phyloP scores from a whole-genome alignment of 352 stramenopile genomes.

The Phytophthora sojae region DNA sequence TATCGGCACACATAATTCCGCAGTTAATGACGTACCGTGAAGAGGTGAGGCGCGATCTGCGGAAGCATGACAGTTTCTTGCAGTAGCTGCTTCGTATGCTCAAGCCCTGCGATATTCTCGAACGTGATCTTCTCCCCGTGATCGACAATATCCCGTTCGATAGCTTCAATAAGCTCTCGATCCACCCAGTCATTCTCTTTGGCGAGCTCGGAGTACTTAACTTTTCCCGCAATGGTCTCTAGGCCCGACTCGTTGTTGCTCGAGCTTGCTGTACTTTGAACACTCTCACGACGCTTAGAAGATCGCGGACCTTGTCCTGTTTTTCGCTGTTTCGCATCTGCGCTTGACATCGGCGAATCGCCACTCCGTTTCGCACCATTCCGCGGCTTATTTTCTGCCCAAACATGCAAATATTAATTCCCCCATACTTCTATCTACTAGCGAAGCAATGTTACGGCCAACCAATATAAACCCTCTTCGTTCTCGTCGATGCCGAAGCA shows the following conservation, averaged over 20 bases:
- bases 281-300: constrained; percentile 34
- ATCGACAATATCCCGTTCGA: constrained; percentile 90
- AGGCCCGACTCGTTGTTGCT: constrained; percentile 26
- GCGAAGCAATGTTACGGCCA: not conserved
- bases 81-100: constrained; percentile 85
- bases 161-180: constrained; percentile 86
- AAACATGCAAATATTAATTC: not conserved
- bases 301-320: constrained; percentile 15
- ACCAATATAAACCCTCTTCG: constrained; percentile 13
- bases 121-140: constrained; percentile 75
- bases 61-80: constrained; percentile 89
- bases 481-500: constrained; percentile 1
- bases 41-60: constrained; percentile 86
- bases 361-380: constrained; percentile 32
- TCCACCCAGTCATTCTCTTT: constrained; percentile 79
- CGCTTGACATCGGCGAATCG: constrained; percentile 1
- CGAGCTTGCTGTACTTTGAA: constrained; percentile 42
- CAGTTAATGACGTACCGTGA: constrained; percentile 49
- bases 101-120: constrained; percentile 76
- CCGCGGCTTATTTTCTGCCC: constrained; percentile 23
- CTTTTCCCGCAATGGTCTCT: constrained; percentile 57
- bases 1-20: not conserved
- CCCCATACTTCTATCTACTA: not conserved
- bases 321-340: constrained; percentile 29
- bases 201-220: constrained; percentile 83